Evolutionary conservation across 345 rosid genomes (phyloP), one percentile per base, ranked within the genome.

Genomic region (Brassica nigra): DNA sequence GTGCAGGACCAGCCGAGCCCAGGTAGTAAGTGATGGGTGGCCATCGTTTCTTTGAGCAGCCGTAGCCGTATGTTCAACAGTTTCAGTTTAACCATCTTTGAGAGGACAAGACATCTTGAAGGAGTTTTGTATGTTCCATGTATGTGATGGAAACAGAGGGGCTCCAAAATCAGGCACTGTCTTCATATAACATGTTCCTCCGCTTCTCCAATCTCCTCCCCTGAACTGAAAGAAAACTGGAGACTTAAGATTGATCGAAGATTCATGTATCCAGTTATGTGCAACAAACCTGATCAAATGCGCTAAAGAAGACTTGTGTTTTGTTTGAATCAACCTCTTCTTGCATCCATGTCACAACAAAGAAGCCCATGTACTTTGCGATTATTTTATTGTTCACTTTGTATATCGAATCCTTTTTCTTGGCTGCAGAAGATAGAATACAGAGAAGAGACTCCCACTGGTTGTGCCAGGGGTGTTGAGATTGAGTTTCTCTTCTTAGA

Each of bases 401-500:
- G 65, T 89, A 94, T 33, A 92, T 86, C 0, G 87, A 89, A 52
- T 77, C 82, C 77, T 86, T 85, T 67, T 89, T 75, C 10, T 85
- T 74, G 73, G 91, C 76, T 5, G 81, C 93, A 76, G 95, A 88
- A 76, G 99, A 86, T 5, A 94, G 76, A 89, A 94, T 62, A 86
- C 97, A 94, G 36, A 92, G 86, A 27, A 94, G 88, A 28, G 97
- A 94, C 84, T 94, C 98, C 97, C 97, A 94, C 70, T 94, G 97
- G 42, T 36, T 36, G 42, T 36, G 42, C 9, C 42, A 6, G 42
- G 42, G 9, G 10, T 36, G 42, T 36, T 36, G 36, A 33, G 6
- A 33, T 5, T 33, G 6, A 33, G 36, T 6, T 33, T 33, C 36
- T 33, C 36, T 33, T 33, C 36, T 33, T 33, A 6, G 36, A 33